Conservation (phyloP, 164 flowering plant genomes). For the Cinnamomum chago region DNA sequence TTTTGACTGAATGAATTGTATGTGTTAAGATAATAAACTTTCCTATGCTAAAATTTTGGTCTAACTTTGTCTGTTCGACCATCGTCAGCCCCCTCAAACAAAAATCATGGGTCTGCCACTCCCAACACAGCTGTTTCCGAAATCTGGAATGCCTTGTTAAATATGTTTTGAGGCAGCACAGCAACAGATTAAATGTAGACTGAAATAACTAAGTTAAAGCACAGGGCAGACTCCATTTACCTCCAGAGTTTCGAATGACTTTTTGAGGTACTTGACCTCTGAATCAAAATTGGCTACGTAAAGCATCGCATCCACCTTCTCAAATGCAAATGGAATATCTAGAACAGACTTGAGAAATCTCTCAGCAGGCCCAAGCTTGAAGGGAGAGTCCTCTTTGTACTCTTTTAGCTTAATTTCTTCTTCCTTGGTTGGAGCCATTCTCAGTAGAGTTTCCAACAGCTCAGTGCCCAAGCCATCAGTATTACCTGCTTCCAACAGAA, state of each 20-base stretch:
- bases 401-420: constrained; percentile 81
- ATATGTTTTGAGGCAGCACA: neutral
- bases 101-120: no score
- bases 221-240: constrained; percentile 30
- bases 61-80: no score
- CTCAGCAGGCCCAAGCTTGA: constrained; percentile 81
- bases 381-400: constrained; percentile 58
- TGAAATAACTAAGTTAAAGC: neutral
- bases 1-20: no score
- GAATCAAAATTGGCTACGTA: constrained; percentile 80
- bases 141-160: neutral
- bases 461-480: constrained; percentile 71
- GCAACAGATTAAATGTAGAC: neutral
- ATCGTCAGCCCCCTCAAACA: no score
- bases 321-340: constrained; percentile 82
- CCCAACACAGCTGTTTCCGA: neutral
- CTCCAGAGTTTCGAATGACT: constrained; percentile 76
- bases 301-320: constrained; percentile 80
- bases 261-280: constrained; percentile 78
- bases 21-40: no score
- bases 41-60: no score
- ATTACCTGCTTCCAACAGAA: constrained; percentile 50
- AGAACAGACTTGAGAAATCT: constrained; percentile 74
- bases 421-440: constrained; percentile 89
- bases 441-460: constrained; percentile 76